Base-by-base conservation (phyloP, 129 eudicot species). In the Chrysanthemum lavandulifolium region DNA sequence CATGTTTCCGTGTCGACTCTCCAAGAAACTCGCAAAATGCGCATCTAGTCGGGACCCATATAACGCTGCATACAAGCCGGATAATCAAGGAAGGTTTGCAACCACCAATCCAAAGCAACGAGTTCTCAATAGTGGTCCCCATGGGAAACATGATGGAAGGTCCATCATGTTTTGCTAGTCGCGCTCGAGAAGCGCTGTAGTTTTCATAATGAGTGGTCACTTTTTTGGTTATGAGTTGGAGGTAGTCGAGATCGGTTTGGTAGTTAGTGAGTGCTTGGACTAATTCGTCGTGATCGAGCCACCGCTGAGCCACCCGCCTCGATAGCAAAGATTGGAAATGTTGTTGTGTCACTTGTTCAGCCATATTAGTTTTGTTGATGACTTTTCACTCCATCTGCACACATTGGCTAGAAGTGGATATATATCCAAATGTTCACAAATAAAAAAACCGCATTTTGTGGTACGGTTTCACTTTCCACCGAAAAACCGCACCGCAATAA, bases 51-150 rank as follows among this genome's bases (percentile, higher is more conserved):
- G 82, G 15, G 77, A 73, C 71, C 86, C 83, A 53, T 66, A 82
- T 68, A 78, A n/a, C 0, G 77, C 5, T n/a, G 70, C 78, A 82
- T 10, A 78, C 76, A 33, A 82, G 71, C 19, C 80, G 71, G 13
- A 82, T 69, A 18, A 50, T 49, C 33, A 78, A 12, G 0, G 86
- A 50, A 14, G 86, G 83, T 66, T 80, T 73, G 59, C 83, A 82
- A 12, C 86, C 86, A 47, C 80, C 86, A 5, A 82, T 68, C 86
- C 82, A 82, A n/a, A 78, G 80, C 49, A 68, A 69, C 18, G 87
- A 81, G 77, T 80, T 83, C 54, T 80, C 87, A 8, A 80, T 70
- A 1, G 85, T 68, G 50, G 79, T 56, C 27, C 87, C 83, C 87
- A 74, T 5, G 1, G 90, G 87, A 12, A 81, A 68, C 58, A 86